A percentile compares a stretch with the other conserved stretches of the same genome.
phyloP scores from a whole-genome alignment of 2,329 filamentous ascomycete genomes.

The Phaeoacremonium minimum region DNA sequence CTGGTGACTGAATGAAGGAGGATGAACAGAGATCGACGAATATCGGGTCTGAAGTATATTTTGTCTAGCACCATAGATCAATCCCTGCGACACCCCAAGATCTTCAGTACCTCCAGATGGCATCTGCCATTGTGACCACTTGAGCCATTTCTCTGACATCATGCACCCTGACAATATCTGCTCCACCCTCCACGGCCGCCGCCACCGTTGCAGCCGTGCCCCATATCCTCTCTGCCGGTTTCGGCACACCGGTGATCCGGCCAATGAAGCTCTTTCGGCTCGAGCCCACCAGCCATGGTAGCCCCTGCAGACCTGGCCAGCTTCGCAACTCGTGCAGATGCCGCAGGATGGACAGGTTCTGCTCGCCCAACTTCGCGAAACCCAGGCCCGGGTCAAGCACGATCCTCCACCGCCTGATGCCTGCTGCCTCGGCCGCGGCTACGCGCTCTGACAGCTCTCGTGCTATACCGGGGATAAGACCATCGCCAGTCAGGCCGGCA shows the following conservation, averaged over 20 bases:
- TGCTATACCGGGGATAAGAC: conserved; percentile 61
- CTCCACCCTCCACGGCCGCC: conserved; percentile 79
- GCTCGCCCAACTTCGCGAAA: conserved; percentile 78
- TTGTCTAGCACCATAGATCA: neutral
- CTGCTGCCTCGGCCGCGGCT: conserved; percentile 69
- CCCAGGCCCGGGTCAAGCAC: conserved; percentile 91
- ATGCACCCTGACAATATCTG: conserved; percentile 89
- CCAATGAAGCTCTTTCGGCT: conserved; percentile 91
- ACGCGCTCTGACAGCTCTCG: conserved; percentile 68
- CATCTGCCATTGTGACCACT: conserved; percentile 84
- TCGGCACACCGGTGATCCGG: conserved; percentile 68
- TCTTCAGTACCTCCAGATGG: conserved; percentile 66
- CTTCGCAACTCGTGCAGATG: conserved; percentile 59
- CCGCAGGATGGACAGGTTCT: conserved; percentile 79
- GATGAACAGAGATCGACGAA: too few relatives aligned
- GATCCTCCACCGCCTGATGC: conserved; percentile 88
- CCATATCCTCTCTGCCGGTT: conserved; percentile 68
- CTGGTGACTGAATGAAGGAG: too few relatives aligned
- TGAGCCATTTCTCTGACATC: conserved; percentile 83
- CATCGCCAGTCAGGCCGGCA: conserved; percentile 23
- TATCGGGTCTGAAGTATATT: too few relatives aligned
- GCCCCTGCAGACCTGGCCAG: conserved; percentile 59
- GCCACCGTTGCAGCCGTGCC: conserved; percentile 87
- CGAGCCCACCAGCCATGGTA: conserved; percentile 86
- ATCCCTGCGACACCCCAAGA: too few relatives aligned